These are phyloP conservation scores for Boletus semigastroideus DNA, from an alignment of 1,284 basidiomycete genomes.

Conservation along the genomic window DNA sequence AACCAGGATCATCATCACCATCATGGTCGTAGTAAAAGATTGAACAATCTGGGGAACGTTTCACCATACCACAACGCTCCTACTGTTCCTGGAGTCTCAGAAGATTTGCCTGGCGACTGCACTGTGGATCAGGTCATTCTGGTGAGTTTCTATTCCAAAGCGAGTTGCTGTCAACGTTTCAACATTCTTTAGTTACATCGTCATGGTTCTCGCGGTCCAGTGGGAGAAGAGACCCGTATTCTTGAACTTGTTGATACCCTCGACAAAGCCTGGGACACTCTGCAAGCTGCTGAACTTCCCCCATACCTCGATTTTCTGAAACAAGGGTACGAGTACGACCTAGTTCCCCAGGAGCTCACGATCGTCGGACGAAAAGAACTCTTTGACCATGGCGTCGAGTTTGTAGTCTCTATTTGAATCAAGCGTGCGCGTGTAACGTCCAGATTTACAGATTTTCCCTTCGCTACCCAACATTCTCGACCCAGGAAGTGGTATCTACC, in stretches of 20 bases:
- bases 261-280: slow-evolving; percentile 24
- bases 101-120: slow-evolving; percentile 41
- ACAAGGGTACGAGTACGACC: slow-evolving; percentile 37
- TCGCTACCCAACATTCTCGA: slow-evolving; percentile 23
- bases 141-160: slow-evolving; percentile 8
- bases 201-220: slow-evolving; percentile 32
- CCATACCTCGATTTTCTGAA: slow-evolving; percentile 40
- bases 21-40: background rate
- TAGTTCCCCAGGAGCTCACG: slow-evolving; percentile 22
- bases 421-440: slow-evolving; percentile 3
- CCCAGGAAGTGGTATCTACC: slow-evolving; percentile 39
- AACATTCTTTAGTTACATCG: slow-evolving; percentile 11
- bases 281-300: slow-evolving; percentile 36
- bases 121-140: slow-evolving; percentile 44
- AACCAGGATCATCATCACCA: background rate
- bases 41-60: slow-evolving; percentile 36
- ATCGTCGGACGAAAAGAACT: slow-evolving; percentile 14
- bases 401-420: background rate
- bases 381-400: slow-evolving; percentile 22
- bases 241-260: slow-evolving; percentile 37
- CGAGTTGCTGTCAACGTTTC: background rate
- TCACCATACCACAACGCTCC: slow-evolving; percentile 41
- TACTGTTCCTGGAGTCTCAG: slow-evolving; percentile 31
- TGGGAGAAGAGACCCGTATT: slow-evolving; percentile 27
- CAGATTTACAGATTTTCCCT: slow-evolving; percentile 14